Evolutionary conservation across 352 stramenopile genomes (phyloP), one percentile per base, ranked within the genome.

Genomic region (Phytophthora lateralis): DNA sequence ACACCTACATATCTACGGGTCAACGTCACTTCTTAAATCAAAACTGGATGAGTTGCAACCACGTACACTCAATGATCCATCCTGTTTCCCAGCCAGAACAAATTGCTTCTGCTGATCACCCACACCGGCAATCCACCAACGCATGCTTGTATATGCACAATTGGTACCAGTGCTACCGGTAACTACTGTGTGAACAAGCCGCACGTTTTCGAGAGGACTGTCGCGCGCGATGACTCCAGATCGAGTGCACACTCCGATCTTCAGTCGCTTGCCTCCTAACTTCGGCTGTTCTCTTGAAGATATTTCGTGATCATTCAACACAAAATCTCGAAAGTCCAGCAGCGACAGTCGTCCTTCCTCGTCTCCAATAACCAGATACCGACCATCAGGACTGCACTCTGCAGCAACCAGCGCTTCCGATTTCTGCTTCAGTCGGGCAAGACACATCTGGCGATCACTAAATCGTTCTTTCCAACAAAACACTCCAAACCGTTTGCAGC

Each of bases 401-500:
- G 64, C 58, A 17, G 55, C 46, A 0, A 63, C 24, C 0, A 88
- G 43, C 6, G 21, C 11, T 3, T 37, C 26, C 8, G 55, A 20
- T 18, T 43, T 39, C 6, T 60, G 55, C 5, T 73, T 68, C 8
- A 84, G 20, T 8, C 60, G 47, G 15, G 70, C 68, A n/a, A 82
- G 29, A 27, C 70, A 75, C 2, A 88, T 47, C 21, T 73, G 66
- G 4, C 81, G 67, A 41, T 83, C 71, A 38, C 77, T 86, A 54
- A 89, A 80, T 3, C 78, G 72, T 34, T 90, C 81, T 57, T 46
- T 55, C 81, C 81, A 90, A 21, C 60, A 73, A 27, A 90, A 80
- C 7, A 89, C 54, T 0, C 57, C 75, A 51, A 86, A 65, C 24
- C 45, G 38, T 20, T 32, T 56, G 0, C 56, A 72, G 2, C 45